A percentile compares a stretch with the other conserved stretches of the same genome.
phyloP scores from a whole-genome alignment of 257 asterid genomes.

The Nicotiana tabacum region DNA sequence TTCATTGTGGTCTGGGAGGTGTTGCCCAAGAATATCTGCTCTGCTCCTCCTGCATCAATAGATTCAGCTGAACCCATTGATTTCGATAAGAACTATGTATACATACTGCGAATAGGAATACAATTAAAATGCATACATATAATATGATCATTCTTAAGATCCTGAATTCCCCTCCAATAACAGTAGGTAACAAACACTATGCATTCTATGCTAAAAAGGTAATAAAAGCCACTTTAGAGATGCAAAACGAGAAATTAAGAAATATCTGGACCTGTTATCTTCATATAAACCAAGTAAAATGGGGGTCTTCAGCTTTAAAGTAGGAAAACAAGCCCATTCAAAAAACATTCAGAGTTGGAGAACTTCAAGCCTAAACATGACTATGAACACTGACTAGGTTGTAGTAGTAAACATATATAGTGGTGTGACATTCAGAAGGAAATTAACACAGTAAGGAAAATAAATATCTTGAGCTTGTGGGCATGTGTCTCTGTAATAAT shows the following conservation, averaged over 20 bases:
- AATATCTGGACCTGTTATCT: background rate
- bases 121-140: background rate
- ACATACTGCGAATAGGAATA: background rate
- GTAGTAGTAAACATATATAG: no score
- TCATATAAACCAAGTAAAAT: no score
- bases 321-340: background rate
- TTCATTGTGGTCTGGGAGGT: slow-evolving; percentile 87
- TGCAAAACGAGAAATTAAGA: no score
- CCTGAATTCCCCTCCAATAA: background rate
- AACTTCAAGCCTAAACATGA: background rate
- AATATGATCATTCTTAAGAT: background rate
- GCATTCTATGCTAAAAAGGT: background rate
- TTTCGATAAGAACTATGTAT: background rate
- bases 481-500: slow-evolving; percentile 74
- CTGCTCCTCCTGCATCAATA: slow-evolving; percentile 58
- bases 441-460: no score
- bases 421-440: no score
- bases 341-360: background rate
- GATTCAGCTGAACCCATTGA: background rate
- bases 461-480: slow-evolving; percentile 87
- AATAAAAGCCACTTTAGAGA: background rate
- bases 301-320: background rate
- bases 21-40: slow-evolving; percentile 62
- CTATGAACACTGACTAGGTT: background rate
- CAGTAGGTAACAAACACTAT: background rate